phyloP scores from a whole-genome alignment of 192 early-diverging fungal species.

The Coemansia sp. region DNA sequence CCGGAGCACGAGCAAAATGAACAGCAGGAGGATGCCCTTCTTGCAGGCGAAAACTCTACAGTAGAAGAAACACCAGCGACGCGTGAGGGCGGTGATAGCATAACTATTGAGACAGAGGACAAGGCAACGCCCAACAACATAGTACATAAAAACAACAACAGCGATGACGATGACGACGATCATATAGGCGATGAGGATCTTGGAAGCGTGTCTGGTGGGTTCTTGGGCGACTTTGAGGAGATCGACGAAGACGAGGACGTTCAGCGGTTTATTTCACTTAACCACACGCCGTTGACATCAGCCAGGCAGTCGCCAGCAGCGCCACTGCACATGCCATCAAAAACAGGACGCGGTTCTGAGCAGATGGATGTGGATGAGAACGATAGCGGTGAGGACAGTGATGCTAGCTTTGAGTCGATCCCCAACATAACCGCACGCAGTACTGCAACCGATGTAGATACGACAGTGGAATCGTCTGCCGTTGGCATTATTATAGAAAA shows the following conservation, averaged over 20 bases:
- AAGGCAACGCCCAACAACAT: background rate
- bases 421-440: background rate
- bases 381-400: constrained; percentile 30
- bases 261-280: constrained; percentile 46
- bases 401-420: constrained; percentile 39
- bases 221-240: constrained; percentile 48
- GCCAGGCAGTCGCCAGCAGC: constrained; percentile 37
- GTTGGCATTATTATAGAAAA: no score
- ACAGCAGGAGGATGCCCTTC: background rate
- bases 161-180: constrained; percentile 10
- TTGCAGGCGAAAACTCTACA: background rate
- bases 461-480: background rate
- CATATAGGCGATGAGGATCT: constrained; percentile 9
- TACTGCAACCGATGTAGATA: background rate
- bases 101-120: background rate
- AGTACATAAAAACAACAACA: background rate
- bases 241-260: constrained; percentile 51
- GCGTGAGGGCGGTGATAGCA: background rate
- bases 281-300: constrained; percentile 34
- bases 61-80: background rate
- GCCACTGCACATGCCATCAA: background rate
- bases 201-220: constrained; percentile 19
- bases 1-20: background rate
- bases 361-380: constrained; percentile 8
- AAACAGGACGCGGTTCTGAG: background rate